Evolutionary conservation across 345 rosid genomes (phyloP).

Genomic region (Populus tremula): DNA sequence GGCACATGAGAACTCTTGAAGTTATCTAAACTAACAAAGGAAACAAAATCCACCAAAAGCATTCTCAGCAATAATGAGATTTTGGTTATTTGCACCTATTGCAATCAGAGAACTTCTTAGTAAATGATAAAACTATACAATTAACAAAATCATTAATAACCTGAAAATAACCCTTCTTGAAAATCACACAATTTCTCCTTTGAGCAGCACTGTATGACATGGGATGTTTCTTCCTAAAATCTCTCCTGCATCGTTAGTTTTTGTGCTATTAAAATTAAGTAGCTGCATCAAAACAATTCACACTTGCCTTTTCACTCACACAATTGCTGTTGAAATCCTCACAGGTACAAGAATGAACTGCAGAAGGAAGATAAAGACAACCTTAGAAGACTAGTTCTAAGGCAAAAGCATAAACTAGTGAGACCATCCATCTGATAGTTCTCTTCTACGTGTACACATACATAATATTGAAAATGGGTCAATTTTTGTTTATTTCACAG

Average conservation of each 20-base stretch:
- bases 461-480: not conserved
- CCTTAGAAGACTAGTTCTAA: slow-evolving; percentile 54
- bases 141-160: too few relatives aligned
- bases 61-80: not conserved
- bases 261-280: not conserved
- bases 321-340: slow-evolving; percentile 8
- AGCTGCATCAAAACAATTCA: not conserved
- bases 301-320: not conserved
- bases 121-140: not conserved
- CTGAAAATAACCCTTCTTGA: not conserved
- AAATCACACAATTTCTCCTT: not conserved
- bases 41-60: not conserved
- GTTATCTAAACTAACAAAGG: not conserved
- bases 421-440: slow-evolving; percentile 17
- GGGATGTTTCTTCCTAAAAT: not conserved
- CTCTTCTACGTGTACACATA: not conserved
- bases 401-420: slow-evolving; percentile 77
- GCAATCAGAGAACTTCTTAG: not conserved
- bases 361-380: slow-evolving; percentile 77
- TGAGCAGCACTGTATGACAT: not conserved
- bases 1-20: not conserved
- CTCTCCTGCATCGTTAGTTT: not conserved
- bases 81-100: not conserved
- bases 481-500: not conserved
- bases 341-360: slow-evolving; percentile 85